A percentile compares a stretch with the other conserved stretches of the same genome.
phyloP scores from a whole-genome alignment of 2,329 filamentous ascomycete genomes.

The Nothophaeocryptopus gaeumannii region DNA sequence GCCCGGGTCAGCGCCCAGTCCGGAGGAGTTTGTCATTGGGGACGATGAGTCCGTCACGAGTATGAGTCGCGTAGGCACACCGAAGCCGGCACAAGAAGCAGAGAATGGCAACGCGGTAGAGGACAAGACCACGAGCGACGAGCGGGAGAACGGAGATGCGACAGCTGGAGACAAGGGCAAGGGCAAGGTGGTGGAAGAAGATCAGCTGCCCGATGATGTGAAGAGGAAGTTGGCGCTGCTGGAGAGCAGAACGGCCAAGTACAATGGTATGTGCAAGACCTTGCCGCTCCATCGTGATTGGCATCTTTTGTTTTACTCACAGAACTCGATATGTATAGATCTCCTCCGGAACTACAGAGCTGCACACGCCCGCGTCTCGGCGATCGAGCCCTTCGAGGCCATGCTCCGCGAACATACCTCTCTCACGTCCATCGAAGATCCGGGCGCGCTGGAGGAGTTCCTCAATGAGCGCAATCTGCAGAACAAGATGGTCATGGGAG shows the following conservation, averaged over 20 bases:
- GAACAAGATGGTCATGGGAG: conserved; percentile 88
- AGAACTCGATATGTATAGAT: conserved; percentile 53
- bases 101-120: conserved; percentile 24
- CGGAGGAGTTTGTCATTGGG: conserved; percentile 82
- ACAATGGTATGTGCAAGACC: conserved; percentile 61
- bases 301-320: conserved; percentile 31
- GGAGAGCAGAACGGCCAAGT: conserved; percentile 85
- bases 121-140: conserved; percentile 31
- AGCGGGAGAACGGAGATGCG: conserved; percentile 29
- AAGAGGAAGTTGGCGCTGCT: conserved; percentile 74
- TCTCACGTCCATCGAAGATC: conserved; percentile 81
- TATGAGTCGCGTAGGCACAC: conserved; percentile 60
- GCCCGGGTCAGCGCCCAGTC: conserved; percentile 61
- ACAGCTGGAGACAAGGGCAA: conserved; percentile 29
- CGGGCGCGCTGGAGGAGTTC: conserved; percentile 81
- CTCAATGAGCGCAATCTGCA: conserved; percentile 81
- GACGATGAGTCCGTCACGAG: conserved; percentile 68
- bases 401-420: conserved; percentile 89
- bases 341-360: conserved; percentile 87
- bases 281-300: conserved; percentile 25
- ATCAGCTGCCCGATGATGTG: conserved; percentile 70
- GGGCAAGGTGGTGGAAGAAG: conserved; percentile 30
- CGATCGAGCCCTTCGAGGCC: conserved; percentile 91
- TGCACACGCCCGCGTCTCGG: conserved; percentile 79
- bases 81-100: conserved; percentile 47